Evolutionary conservation across 306 rosid species (phyloP).

Genomic region (Trifolium subterraneum): DNA sequence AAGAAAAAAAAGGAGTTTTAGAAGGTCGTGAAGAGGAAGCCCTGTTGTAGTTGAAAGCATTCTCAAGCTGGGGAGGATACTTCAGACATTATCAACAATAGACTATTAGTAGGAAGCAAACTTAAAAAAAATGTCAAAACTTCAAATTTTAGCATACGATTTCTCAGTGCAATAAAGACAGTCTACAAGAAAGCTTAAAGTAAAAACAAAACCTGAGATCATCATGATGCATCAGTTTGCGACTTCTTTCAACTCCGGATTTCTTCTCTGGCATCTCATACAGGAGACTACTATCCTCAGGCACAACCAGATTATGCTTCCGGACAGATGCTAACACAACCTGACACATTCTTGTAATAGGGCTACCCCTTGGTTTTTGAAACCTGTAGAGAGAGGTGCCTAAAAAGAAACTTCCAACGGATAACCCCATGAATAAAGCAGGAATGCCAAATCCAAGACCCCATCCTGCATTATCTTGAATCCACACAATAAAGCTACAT

Average conservation of each 20-base stretch:
- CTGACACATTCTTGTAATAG: constrained; percentile 82
- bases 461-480: constrained; percentile 97
- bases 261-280: constrained; percentile 66
- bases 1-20: neutral
- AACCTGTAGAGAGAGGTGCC: constrained; percentile 86
- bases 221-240: constrained; percentile 74
- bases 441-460: constrained; percentile 97
- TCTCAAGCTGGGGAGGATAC: neutral
- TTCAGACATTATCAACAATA: neutral
- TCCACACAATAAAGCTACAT: constrained; percentile 76
- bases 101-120: constrained; percentile 2
- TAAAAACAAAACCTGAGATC: constrained; percentile 62
- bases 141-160: constrained; percentile 6
- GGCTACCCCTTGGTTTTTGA: constrained; percentile 86
- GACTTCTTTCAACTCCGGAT: constrained; percentile 73
- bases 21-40: neutral
- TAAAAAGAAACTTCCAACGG: constrained; percentile 69
- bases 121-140: neutral
- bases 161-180: neutral
- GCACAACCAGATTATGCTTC: constrained; percentile 64
- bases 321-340: constrained; percentile 79
- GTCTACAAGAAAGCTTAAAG: constrained; percentile 12
- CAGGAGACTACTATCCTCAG: constrained; percentile 66
- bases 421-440: constrained; percentile 75
- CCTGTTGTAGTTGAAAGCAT: neutral